Evolutionary conservation across 495 filamentous ascomycete species (phyloP), one percentile per base, ranked within the genome.

Genomic region (Penicillium roqueforti): DNA sequence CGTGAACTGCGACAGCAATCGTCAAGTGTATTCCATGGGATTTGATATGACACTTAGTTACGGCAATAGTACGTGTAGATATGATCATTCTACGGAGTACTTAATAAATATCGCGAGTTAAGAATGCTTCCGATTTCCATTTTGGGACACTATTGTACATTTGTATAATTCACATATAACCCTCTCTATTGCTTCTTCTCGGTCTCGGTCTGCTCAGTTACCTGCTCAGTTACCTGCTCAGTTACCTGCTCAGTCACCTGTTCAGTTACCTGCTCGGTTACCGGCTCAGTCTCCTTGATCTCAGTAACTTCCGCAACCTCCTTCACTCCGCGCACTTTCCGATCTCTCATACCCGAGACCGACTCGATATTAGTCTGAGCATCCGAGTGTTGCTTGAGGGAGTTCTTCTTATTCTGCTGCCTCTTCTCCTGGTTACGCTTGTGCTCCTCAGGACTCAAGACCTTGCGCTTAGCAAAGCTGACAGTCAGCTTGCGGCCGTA

Each of bases 401-500:
- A 19, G 18, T 47, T 31, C 23, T n/a, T 40, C 49, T 51, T 42
- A 14, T 42, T 22, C 25, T 32, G 3, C 40, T 56, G 3, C 40
- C 54, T 51, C 43, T 50, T 51, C 45, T 46, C 18, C 18, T 45
- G 7, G 8, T 50, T 22, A 18, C 46, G 46, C 28, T 28, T 25
- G 18, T 47, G 40, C 2, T 25, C 25, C 20, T 31, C 39, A n/a
- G 45, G 46, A 3, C 25, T 44, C 46, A 23, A 26, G 19, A 56
- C 45, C 37, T 56, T 66, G 16, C 39, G 56, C 19, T 54, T 44
- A 32, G 75, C 73, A 70, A 67, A 96, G 65, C 90, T 87, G 6
- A 96, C 52, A 26, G 75, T 76, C 58, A 97, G 71, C 10, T 60
- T 60, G 40, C 91, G 80, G 40, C 85, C 88, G 61, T 84, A 83